A percentile compares a stretch with the other conserved stretches of the same genome.
Evolutionary conservation across 1,284 basidiomycete genomes (phyloP).

Genomic region (Marasmius sp.): DNA sequence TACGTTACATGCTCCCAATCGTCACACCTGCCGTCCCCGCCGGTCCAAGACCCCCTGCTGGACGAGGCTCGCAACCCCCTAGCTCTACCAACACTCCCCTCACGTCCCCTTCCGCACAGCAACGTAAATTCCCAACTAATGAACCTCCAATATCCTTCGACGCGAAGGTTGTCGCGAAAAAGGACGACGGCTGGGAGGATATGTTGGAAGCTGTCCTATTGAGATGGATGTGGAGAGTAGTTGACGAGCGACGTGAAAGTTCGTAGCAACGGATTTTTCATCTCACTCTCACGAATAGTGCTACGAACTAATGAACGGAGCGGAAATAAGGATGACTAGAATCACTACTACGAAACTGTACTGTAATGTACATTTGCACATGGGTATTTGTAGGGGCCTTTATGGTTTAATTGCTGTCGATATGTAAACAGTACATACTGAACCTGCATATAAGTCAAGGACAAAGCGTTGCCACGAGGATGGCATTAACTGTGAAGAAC

Average conservation of each 20-base stretch:
- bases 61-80: slow-evolving; percentile 23
- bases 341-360: too few relatives aligned
- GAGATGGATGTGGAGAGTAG: slow-evolving; percentile 68
- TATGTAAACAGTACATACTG: too few relatives aligned
- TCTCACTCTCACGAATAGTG: too few relatives aligned
- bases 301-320: too few relatives aligned
- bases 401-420: too few relatives aligned
- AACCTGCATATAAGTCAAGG: too few relatives aligned
- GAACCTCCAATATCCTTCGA: slow-evolving; percentile 61
- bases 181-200: slow-evolving; percentile 75
- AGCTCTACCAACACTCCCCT: slow-evolving; percentile 22
- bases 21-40: slow-evolving; percentile 45
- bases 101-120: slow-evolving; percentile 22
- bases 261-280: too few relatives aligned
- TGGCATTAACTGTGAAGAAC: too few relatives aligned
- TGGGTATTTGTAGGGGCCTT: too few relatives aligned
- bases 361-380: too few relatives aligned
- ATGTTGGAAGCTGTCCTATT: slow-evolving; percentile 69
- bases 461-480: too few relatives aligned
- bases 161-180: slow-evolving; percentile 68
- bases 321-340: too few relatives aligned
- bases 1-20: slow-evolving; percentile 76
- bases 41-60: slow-evolving; percentile 22
- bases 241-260: slow-evolving; percentile 55
- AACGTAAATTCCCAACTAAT: slow-evolving; percentile 28